Percentiles rank a stretch among this genome's conserved stretches.
phyloP scores from a whole-genome alignment of 306 rosid genomes.

The Citrullus colocynthis region DNA sequence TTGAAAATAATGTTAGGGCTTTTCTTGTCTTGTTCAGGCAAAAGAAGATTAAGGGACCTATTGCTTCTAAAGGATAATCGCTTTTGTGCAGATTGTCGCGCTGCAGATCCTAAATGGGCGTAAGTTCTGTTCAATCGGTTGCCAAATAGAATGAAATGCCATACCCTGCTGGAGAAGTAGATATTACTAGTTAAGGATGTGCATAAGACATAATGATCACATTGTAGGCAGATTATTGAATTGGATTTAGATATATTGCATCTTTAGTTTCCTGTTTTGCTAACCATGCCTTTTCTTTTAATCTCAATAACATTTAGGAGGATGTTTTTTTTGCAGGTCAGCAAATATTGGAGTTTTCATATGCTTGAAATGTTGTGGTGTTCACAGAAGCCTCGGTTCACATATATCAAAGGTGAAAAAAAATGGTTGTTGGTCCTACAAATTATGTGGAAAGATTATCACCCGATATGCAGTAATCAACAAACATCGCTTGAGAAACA shows the following conservation, averaged over 20 bases:
- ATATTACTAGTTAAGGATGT: neutral
- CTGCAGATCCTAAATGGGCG: conserved; percentile 99
- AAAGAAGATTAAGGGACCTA: conserved; percentile 60
- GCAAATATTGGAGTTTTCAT: conserved; percentile 91
- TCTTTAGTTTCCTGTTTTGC: neutral
- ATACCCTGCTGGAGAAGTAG: neutral
- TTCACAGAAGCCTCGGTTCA: conserved; percentile 90
- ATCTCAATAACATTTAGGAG: neutral
- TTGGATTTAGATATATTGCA: neutral
- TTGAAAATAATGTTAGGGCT: conserved; percentile 14
- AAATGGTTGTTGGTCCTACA: neutral
- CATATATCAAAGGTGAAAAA: conserved; percentile 81
- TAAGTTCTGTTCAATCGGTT: conserved; percentile 23
- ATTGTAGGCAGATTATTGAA: neutral
- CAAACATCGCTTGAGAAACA: neutral
- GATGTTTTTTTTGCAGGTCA: conserved; percentile 47
- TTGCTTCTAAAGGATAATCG: conserved; percentile 67
- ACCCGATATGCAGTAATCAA: neutral
- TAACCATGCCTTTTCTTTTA: neutral
- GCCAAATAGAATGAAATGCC: neutral
- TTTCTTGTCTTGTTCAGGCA: conserved; percentile 46
- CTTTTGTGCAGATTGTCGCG: conserved; percentile 83
- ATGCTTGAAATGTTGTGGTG: conserved; percentile 94
- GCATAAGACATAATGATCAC: neutral
- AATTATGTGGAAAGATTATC: neutral